Conservation (phyloP, 352 stramenopile genomes). For the Globisporangium spiculum region DNA sequence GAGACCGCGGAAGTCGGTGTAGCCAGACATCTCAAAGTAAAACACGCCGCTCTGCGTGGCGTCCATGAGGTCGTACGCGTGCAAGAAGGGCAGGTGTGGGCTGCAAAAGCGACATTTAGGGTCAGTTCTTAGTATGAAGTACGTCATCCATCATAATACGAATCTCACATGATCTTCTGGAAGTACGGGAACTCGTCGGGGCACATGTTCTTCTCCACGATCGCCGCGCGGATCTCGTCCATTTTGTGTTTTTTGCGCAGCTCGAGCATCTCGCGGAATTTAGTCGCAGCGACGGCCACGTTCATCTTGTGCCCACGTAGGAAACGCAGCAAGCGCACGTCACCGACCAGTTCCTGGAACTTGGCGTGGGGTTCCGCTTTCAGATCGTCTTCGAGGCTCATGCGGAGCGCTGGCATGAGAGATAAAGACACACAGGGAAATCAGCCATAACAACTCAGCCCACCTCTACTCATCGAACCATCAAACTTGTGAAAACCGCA, state of each 20-base stretch:
- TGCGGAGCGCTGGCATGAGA: slow-evolving; percentile 40
- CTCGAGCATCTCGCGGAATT: slow-evolving; percentile 65
- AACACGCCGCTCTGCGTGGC: slow-evolving; percentile 41
- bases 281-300: slow-evolving; percentile 50
- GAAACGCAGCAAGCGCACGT: slow-evolving; percentile 68
- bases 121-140: no score
- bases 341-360: slow-evolving; percentile 50
- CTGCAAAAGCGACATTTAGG: slow-evolving; percentile 10
- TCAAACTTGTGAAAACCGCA: slow-evolving; percentile 16
- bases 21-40: slow-evolving; percentile 73
- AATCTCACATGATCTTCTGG: slow-evolving; percentile 57
- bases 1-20: slow-evolving; percentile 56
- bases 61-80: slow-evolving; percentile 60
- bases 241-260: slow-evolving; percentile 55
- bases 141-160: background rate
- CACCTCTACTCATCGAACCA: background rate
- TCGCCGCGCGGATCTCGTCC: slow-evolving; percentile 55
- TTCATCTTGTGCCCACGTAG: slow-evolving; percentile 76
- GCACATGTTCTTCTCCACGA: slow-evolving; percentile 44
- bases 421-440: background rate
- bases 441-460: background rate
- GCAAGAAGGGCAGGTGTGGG: slow-evolving; percentile 52
- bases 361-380: slow-evolving; percentile 32
- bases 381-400: slow-evolving; percentile 62
- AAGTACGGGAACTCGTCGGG: slow-evolving; percentile 61